Base-by-base conservation (phyloP, 2,329 filamentous ascomycete species). In the Pseudocercospora ulei region DNA sequence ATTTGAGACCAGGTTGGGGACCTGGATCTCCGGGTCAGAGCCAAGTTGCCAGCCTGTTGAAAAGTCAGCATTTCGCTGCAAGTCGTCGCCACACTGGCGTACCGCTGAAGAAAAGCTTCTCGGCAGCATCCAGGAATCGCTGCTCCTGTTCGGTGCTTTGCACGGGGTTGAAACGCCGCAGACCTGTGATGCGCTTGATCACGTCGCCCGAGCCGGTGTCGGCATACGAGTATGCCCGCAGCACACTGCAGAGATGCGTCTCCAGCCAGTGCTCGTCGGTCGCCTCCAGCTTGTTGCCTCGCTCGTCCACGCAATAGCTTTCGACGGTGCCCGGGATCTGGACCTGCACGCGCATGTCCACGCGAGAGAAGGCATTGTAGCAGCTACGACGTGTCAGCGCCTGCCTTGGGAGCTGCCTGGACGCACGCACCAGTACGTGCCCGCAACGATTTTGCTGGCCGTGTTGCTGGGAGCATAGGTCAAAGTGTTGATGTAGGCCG, bases 131-230 rank as follows among this genome's bases (percentile, higher is more conserved):
- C 26, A 98, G 69, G 60, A 98, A 98, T 49, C 84, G 84, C 59
- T 98, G 90, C 63, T 98, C 90, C 44, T 85, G 86, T 62, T 98
- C 90, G n/a, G 90, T 96, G 62, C 83, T 96, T 31, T 86, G 95
- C 45, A 98, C 84, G 1, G 90, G 90, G 58, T 98, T 98, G 71
- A 98, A 96, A 47, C 90, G 76, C 52, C 90, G 75, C 35, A 96
- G 86, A n/a, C 88, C 90, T 59, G 96, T 83, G 44, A 98, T 95
- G 66, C 90, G 93, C 62, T 90, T 82, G 59, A 96, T 94, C 1
- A 82, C 82, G 55, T 95, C 88, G 38, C 88, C 88, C 39, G 82
- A 90, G 28, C 88, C 88, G 61, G 95, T 82, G 59, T 98, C 88
- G 34, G 90, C 90, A 59, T 98, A 98, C 1, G 85, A 88, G 63